These are phyloP conservation scores for Leptodontidium sp. DNA, from an alignment of 2,329 filamentous ascomycete genomes.

Conservation along the genomic window DNA sequence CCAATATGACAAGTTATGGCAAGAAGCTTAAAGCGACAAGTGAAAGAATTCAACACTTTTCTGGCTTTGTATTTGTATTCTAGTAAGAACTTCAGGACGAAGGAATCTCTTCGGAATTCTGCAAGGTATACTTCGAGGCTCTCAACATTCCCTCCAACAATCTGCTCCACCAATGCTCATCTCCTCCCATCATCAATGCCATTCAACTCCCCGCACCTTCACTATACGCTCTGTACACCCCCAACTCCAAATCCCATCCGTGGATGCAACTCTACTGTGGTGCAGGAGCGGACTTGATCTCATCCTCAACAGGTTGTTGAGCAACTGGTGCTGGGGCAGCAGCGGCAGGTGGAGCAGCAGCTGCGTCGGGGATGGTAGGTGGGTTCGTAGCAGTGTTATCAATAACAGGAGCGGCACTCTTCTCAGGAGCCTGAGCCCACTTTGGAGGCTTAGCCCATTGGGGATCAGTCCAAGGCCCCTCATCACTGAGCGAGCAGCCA, in stretches of 20 bases:
- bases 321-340: slow-evolving; percentile 21
- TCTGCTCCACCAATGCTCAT: slow-evolving; percentile 8
- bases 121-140: slow-evolving; percentile 17
- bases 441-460: slow-evolving; percentile 72
- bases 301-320: slow-evolving; percentile 32
- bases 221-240: background rate
- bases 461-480: slow-evolving; percentile 85
- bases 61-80: slow-evolving; percentile 23
- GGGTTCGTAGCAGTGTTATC: slow-evolving; percentile 32
- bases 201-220: slow-evolving; percentile 2
- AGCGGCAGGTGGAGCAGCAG: slow-evolving; percentile 30
- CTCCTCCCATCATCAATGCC: background rate
- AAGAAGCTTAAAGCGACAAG: background rate
- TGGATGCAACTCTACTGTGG: slow-evolving; percentile 31
- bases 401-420: slow-evolving; percentile 38
- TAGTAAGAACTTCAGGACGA: slow-evolving; percentile 20
- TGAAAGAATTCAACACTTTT: slow-evolving; percentile 8
- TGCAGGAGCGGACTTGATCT: slow-evolving; percentile 40
- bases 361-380: slow-evolving; percentile 37
- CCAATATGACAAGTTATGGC: too few relatives aligned
- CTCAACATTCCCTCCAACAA: slow-evolving; percentile 5
- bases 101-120: background rate
- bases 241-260: slow-evolving; percentile 17
- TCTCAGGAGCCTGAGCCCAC: slow-evolving; percentile 60
- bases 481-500: slow-evolving; percentile 87